Conservation (phyloP, 805 yeast genomes). For the Ogataea pilisensis region DNA sequence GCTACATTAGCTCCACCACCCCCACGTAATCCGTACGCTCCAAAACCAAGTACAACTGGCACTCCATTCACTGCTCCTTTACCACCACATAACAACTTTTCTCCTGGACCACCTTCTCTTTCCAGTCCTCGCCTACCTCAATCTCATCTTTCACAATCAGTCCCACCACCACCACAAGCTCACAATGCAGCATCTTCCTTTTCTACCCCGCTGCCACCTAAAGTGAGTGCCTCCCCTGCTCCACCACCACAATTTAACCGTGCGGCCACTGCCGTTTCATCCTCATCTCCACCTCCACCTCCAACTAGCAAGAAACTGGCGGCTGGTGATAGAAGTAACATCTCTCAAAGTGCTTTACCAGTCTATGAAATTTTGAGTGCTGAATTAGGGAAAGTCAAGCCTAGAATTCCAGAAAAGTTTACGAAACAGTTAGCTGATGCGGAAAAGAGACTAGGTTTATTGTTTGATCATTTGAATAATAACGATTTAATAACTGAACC, state of each 20-base stretch:
- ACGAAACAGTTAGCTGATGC: slow-evolving; percentile 73
- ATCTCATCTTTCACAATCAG: slow-evolving; percentile 2
- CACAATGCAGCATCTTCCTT: slow-evolving; percentile 5
- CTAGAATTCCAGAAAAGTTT: slow-evolving; percentile 70
- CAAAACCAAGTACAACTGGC: slow-evolving; percentile 32
- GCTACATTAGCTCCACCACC: slow-evolving; percentile 17
- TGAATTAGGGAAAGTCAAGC: slow-evolving; percentile 59
- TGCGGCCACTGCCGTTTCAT: slow-evolving; percentile 4
- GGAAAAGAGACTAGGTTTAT: slow-evolving; percentile 71
- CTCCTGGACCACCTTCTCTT: slow-evolving; percentile 1
- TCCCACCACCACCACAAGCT: slow-evolving; percentile 11
- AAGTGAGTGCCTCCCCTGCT: slow-evolving; percentile 5
- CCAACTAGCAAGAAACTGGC: slow-evolving; percentile 35
- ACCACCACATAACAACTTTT: slow-evolving; percentile 10
- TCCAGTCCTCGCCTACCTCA: background rate
- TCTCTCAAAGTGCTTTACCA: slow-evolving; percentile 53
- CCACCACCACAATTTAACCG: slow-evolving; percentile 25
- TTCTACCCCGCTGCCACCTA: slow-evolving; percentile 15
- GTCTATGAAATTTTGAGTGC: slow-evolving; percentile 53
- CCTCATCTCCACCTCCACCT: slow-evolving; percentile 15
- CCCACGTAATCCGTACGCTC: slow-evolving; percentile 30
- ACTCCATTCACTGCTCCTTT: slow-evolving; percentile 13
- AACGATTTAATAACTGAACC: slow-evolving; percentile 58
- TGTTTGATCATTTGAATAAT: slow-evolving; percentile 75
- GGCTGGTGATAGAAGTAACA: slow-evolving; percentile 64